Evolutionary conservation across 108 stramenopile genomes (phyloP), one percentile per base, ranked within the genome.

Genomic region (Cyclostephanos tholiformis): DNA sequence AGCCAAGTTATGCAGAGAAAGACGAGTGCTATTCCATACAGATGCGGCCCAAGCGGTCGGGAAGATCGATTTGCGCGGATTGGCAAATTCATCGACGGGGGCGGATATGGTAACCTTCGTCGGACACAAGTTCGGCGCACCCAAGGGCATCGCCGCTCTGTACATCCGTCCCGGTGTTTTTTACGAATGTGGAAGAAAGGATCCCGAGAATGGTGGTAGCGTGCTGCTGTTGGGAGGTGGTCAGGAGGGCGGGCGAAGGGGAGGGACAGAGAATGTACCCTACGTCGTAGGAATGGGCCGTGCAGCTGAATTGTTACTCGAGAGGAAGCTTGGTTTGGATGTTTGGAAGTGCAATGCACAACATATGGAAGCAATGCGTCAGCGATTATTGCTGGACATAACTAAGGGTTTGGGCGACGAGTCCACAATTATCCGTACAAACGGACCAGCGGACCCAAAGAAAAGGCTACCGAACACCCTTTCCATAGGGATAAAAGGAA

Each of bases 71-170:
- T 80, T 96, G 26, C 84, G 88, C 19, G 74, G 60, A 26, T 39
- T 89, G 41, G 75, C 76, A 6, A 84, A 85, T 53, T 59, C 65
- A 9, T 78, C 76, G 41, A n/a, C 60, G 22, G 78, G 87, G 35
- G 92, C 92, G 48, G 97, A 99, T 71, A 91, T 97, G 93, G 75
- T 99, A 7, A 96, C 97, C 10, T 53, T 99, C 29, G 99, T 98
- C 11, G 99, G 99, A 23, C 99, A 99, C 83, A 99, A 98, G 79
- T 89, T 97, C 63, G 98, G 98, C 26, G 98, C 96, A 12, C 97
- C 98, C 46, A 98, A 98, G 71, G 98, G 98, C 7, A 84, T 98
- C 63, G 97, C 91, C 1, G 96, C 95, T 8, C 85, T 99, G 50
- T 97, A 96, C 55, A 86, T 97, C 6, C 84, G 95, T 35, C 82